Evolutionary conservation across 139 green algal species (phyloP), one percentile per base, ranked within the genome.

Genomic region (Auxenochlorella pyrenoidosa): DNA sequence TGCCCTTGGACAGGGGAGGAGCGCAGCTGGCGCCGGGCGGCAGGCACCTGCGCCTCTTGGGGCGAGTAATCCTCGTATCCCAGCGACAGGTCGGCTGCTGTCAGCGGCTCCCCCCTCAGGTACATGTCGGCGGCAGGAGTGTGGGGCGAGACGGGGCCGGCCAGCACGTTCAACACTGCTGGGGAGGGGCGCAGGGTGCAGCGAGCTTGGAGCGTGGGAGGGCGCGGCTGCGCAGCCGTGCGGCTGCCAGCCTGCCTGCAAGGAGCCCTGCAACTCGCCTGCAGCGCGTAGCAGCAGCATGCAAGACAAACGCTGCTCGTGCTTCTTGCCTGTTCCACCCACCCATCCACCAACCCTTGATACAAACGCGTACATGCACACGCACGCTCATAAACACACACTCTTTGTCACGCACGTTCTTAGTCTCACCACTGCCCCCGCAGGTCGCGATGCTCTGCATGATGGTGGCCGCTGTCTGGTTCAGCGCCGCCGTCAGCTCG

Each of bases 401-500:
- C 8, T 58, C 12, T 6, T 58, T 6, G 47, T 12, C 47, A 58
- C 6, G 8, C 12, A 58, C 8, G 8, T 22, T 8, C 22, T 68
- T 2, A 24, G 32, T 22, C 78, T 84, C 78, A 84, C 78, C 78
- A 36, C 78, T 84, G 78, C 78, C 78, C 10, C 78, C 78, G 58
- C 78, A 84, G 28, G 54, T 84, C 1, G 34, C n/a, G 22, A 72
- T 47, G 41, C 34, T 54, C 78, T 79, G 47, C 19, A 71, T 58
- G 6, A 75, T 16, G 6, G 16, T 28, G 36, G 54, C 58, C 5
- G 47, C 71, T 1, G 18, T 32, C 47, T 12, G 47, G 78, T 84
- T 84, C n/a, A n/a, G n/a, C n/a, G n/a, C n/a, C n/a, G n/a, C n/a
- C 21, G 43, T 63, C 38, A 60, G 30, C 51, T 83, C 77, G 8